These are phyloP conservation scores for Hygrophila difformis DNA, from an alignment of 257 asterid genomes.

Conservation along the genomic window DNA sequence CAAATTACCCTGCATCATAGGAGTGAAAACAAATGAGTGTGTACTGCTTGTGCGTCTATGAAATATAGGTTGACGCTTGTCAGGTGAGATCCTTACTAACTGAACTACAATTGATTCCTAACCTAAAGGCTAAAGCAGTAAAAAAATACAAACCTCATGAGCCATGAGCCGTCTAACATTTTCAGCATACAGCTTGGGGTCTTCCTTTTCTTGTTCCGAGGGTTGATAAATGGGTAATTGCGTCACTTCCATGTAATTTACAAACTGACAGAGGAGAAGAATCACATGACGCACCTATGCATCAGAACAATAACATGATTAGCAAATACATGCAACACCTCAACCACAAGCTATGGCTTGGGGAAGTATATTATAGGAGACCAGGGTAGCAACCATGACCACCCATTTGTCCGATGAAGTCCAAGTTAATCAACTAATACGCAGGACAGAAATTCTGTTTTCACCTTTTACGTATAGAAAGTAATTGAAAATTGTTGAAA, in stretches of 20 bases:
- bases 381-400: too few relatives aligned
- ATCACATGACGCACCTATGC: slow-evolving; percentile 78
- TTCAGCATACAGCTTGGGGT: slow-evolving; percentile 81
- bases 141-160: slow-evolving; percentile 58
- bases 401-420: background rate
- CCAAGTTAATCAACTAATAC: background rate
- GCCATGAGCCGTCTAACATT: slow-evolving; percentile 84
- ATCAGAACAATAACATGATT: slow-evolving; percentile 5
- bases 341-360: slow-evolving; percentile 1
- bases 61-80: too few relatives aligned
- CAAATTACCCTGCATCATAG: slow-evolving; percentile 67
- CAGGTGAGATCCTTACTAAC: too few relatives aligned
- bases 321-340: slow-evolving; percentile 2
- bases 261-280: slow-evolving; percentile 82
- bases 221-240: slow-evolving; percentile 74
- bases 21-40: slow-evolving; percentile 12
- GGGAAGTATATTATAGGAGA: background rate
- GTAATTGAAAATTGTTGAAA: too few relatives aligned
- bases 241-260: slow-evolving; percentile 62
- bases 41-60: slow-evolving; percentile 16
- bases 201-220: slow-evolving; percentile 76
- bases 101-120: too few relatives aligned
- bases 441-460: background rate
- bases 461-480: slow-evolving; percentile 1
- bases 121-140: too few relatives aligned